Evolutionary conservation across 345 rosid species (phyloP), one percentile per base, ranked within the genome.

Genomic region (Carallia brachiata): DNA sequence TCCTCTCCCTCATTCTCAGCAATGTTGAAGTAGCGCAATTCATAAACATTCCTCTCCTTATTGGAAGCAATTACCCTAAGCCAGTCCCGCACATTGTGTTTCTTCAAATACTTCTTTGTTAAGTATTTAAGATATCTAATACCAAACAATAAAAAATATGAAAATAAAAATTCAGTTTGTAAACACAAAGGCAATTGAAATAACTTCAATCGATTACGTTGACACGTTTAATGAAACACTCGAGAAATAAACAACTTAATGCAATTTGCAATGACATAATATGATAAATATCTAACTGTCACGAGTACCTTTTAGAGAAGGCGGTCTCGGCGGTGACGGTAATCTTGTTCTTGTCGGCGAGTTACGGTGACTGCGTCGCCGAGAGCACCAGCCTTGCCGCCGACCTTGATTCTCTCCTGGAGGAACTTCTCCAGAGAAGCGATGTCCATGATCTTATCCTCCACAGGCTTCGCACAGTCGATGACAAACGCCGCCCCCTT

Each of bases 71-170:
- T 76, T 6, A 76, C 79, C 16, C 79, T 62, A 47, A 76, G 72
- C 75, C 79, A 76, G 34, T 76, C 79, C 10, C 79, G 52, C 53
- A 76, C 79, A 36, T 76, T 71, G 75, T 76, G 75, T 54, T 76
- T 76, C 79, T 76, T 76, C 71, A 76, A 56, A 59, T 76, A 71
- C 68, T 76, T 76, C 40, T 76, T 76, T 47, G 79, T 76, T 68
- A 76, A 54, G 72, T 76, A 76, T 60, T 76, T 70, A 4, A 76
- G 71, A 67, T 76, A 76, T 60, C 79, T 70, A 52, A 40, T 40
- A 15, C 48, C 8, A 44, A 44, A 40, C 2, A 10, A 10, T 4
- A 7, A 6, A 6, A 40, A 44, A 44, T 8, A 40, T 2, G 0
- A 39, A 8, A 39, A 39, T 7, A 7, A 39, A 39, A 8, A 39